Evolutionary conservation across 495 filamentous ascomycete species (phyloP).

Genomic region (Tuber umbilicatum): DNA sequence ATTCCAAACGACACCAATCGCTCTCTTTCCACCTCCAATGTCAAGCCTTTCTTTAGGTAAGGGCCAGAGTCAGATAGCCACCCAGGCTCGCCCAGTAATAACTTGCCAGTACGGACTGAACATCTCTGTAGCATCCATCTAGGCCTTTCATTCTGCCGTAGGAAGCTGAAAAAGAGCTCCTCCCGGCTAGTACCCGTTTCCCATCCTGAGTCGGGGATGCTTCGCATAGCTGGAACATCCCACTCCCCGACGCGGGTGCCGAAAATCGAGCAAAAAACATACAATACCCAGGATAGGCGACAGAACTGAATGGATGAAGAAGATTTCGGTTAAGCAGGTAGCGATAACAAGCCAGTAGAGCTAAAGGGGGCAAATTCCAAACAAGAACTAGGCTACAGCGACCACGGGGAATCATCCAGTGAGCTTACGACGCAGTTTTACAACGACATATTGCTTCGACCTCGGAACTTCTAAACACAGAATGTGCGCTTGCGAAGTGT

Average conservation of each 20-base stretch:
- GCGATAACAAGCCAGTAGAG: not conserved
- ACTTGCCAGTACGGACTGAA: no score
- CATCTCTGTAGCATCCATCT: not conserved
- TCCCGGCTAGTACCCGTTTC: not conserved
- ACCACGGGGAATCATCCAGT: not conserved
- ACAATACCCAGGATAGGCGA: not conserved
- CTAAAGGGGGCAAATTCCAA: not conserved
- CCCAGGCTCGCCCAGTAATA: no score
- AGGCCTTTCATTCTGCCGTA: not conserved
- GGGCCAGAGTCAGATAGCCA: no score
- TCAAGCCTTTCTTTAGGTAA: not conserved
- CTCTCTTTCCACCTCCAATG: not conserved
- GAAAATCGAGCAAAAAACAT: not conserved
- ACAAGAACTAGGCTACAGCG: not conserved
- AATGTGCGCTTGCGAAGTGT: not conserved
- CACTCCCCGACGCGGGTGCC: not conserved
- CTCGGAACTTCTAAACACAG: not conserved
- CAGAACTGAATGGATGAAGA: not conserved
- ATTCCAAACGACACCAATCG: not conserved
- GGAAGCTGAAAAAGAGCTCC: not conserved
- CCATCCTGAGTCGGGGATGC: not conserved
- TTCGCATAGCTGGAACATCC: not conserved
- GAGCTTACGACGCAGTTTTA: not conserved
- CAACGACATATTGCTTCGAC: not conserved
- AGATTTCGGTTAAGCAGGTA: not conserved